Base-by-base conservation (phyloP, 2,329 filamentous ascomycete species). In the Pseudogymnoascus sp. region DNA sequence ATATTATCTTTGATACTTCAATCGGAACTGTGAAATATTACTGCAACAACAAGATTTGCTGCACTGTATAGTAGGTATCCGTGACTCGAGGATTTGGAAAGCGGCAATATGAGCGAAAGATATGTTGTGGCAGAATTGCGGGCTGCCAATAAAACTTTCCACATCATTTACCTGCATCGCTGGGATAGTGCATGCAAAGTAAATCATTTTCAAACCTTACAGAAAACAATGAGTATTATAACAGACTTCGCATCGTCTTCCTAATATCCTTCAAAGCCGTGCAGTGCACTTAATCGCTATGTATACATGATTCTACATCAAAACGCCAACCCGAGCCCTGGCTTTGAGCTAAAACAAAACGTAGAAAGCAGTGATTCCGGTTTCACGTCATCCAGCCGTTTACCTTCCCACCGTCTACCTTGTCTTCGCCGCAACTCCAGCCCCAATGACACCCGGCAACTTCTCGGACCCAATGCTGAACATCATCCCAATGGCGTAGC, bases 391-490 rank as follows among this genome's bases (percentile, higher is more conserved):
- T 60, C 59, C 34, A 25, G 36, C 34, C 59, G 36, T 60, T 60
- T 42, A 38, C 38, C 23, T 18, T 23, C 59, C 37, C 59, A 40
- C 23, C 59, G 12, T 31, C 64, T 70, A 73, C 66, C 72, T 71
- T 25, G 68, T 44, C 76, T 88, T 91, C 36, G 86, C 84, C 67
- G 89, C 90, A 38, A 99, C 93, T 67, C 95, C 95, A 59, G 95
- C 95, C n/a, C 92, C 91, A 75, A 99, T 93, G 7, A 99, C 93
- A 70, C 92, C 92, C 0, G 95, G 95, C 67, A 97, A 80, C 77
- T 92, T 89, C 79, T 96, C 87, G 74, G 89, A 85, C 36, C 93
- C 95, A 71, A 97, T 90, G 66, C 80, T 87, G 76, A 89, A 95
- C 62, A 99, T 76, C 81, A 96, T 79, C 5, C 88, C 86, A 69